These are phyloP conservation scores for Trichoderma sp. DNA, from an alignment of 2,329 filamentous ascomycete genomes.

Conservation along the genomic window DNA sequence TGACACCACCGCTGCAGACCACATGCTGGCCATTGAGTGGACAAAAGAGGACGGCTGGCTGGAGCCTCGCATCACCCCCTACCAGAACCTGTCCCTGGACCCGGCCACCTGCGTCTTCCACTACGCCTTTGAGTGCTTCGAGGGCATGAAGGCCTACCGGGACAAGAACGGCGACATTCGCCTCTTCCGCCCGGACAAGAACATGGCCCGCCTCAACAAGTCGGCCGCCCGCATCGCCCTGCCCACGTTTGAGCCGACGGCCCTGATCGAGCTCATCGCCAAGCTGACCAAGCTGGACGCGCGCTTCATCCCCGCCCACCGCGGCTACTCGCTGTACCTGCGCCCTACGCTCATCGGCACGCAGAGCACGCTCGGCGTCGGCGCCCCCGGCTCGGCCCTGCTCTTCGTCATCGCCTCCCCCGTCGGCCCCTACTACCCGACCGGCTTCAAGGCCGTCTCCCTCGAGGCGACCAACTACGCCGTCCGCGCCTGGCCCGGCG, in stretches of 20 bases:
- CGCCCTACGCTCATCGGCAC: conserved; percentile 97
- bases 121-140: conserved; percentile 97
- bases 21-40: conserved; percentile 97
- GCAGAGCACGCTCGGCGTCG: conserved; percentile 89
- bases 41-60: conserved; percentile 82
- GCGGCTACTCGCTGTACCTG: conserved; percentile 93
- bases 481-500: conserved; percentile 95
- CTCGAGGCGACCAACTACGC: conserved; percentile 96
- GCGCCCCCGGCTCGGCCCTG: conserved; percentile 86
- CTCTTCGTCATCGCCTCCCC: conserved; percentile 95
- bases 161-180: conserved; percentile 76
- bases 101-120: conserved; percentile 97
- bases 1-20: conserved; percentile 60
- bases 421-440: conserved; percentile 96
- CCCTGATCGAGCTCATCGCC: conserved; percentile 78
- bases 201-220: conserved; percentile 94
- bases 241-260: conserved; percentile 76
- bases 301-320: conserved; percentile 83
- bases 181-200: conserved; percentile 91
- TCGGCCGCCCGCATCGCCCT: conserved; percentile 89
- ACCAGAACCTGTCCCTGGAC: conserved; percentile 96
- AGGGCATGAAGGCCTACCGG: conserved; percentile 99
- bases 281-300: conserved; percentile 79
- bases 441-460: conserved; percentile 95
- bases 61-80: conserved; percentile 80